Conservation (phyloP, 306 rosid species). For the Dryas alaskensis region DNA sequence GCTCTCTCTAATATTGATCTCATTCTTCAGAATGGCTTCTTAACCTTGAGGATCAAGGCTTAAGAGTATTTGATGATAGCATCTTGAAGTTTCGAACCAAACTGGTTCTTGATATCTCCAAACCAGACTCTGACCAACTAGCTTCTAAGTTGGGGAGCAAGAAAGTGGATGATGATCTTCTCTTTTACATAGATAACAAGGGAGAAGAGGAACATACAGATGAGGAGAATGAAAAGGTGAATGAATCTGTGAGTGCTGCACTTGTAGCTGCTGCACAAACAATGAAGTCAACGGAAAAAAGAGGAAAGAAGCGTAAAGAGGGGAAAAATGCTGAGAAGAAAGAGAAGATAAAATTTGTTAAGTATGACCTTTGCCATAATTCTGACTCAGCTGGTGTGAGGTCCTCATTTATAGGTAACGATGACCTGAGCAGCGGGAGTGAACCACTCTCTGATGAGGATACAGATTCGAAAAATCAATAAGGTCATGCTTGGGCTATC, state of each 20-base stretch:
- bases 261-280: slow-evolving; percentile 54
- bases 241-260: slow-evolving; percentile 42
- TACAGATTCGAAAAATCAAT: slow-evolving; percentile 27
- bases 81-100: slow-evolving; percentile 33
- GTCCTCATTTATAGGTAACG: slow-evolving; percentile 28
- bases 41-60: slow-evolving; percentile 60
- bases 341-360: slow-evolving; percentile 43
- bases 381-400: slow-evolving; percentile 25
- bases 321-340: slow-evolving; percentile 35
- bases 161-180: slow-evolving; percentile 44
- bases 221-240: slow-evolving; percentile 34
- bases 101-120: slow-evolving; percentile 31
- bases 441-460: slow-evolving; percentile 56
- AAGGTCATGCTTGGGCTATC: neutral
- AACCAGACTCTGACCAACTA: slow-evolving; percentile 22
- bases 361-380: slow-evolving; percentile 40
- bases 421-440: slow-evolving; percentile 45
- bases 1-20: slow-evolving; percentile 11
- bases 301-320: slow-evolving; percentile 49
- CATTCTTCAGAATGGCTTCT: slow-evolving; percentile 60
- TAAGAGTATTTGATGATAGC: slow-evolving; percentile 57
- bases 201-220: slow-evolving; percentile 34
- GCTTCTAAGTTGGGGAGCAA: slow-evolving; percentile 34
- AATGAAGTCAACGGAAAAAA: slow-evolving; percentile 37
- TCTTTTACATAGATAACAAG: slow-evolving; percentile 53